phyloP scores from a whole-genome alignment of 352 stramenopile genomes.

The Blastocystis sp. region DNA sequence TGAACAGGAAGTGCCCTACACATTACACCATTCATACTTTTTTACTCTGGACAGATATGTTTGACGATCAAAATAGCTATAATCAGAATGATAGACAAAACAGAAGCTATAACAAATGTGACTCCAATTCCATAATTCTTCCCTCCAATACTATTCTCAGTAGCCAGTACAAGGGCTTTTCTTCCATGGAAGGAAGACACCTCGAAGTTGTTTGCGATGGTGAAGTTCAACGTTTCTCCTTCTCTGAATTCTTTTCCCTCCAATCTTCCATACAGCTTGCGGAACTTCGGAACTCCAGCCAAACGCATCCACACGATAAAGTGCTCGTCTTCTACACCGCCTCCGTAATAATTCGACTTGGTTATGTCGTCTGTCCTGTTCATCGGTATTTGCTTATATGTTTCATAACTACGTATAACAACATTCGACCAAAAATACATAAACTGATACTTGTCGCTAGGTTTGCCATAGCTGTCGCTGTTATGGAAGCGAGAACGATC shows the following conservation, averaged over 20 bases:
- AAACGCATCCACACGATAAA: constrained; percentile 85
- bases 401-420: constrained; percentile 13
- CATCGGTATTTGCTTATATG: constrained; percentile 13
- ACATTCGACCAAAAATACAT: background rate
- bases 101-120: background rate
- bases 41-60: background rate
- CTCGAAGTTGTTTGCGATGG: constrained; percentile 79
- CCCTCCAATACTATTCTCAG: constrained; percentile 79
- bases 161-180: constrained; percentile 81
- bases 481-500: constrained; percentile 22
- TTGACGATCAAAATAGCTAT: background rate
- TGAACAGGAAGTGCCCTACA: constrained; percentile 37
- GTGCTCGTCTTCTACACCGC: constrained; percentile 77
- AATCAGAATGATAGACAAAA: background rate
- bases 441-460: constrained; percentile 13
- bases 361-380: background rate
- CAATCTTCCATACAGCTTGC: constrained; percentile 81
- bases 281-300: constrained; percentile 78
- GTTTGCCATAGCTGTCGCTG: background rate
- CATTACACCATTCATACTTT: background rate
- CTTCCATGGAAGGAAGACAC: constrained; percentile 80
- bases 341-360: constrained; percentile 37
- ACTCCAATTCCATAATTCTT: constrained; percentile 33
- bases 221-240: constrained; percentile 75
- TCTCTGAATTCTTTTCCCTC: constrained; percentile 71